Conservation (phyloP, 495 filamentous ascomycete species). For the Entonaema liquescens region DNA sequence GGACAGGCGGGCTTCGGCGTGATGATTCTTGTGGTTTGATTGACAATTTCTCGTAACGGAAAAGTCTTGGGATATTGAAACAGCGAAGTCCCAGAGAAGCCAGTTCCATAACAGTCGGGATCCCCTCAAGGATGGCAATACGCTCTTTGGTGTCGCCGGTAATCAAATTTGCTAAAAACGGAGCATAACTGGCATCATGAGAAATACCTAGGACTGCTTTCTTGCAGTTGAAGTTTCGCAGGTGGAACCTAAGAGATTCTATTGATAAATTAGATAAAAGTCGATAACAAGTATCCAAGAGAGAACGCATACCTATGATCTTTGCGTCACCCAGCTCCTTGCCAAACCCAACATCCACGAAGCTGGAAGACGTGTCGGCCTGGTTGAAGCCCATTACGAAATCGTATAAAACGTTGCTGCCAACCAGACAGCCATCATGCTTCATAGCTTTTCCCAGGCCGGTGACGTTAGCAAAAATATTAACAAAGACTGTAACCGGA, state of each 20-base stretch:
- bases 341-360: conserved; percentile 75
- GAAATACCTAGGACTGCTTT: conserved; percentile 83
- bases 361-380: conserved; percentile 73
- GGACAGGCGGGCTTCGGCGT: neutral
- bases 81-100: conserved; percentile 64
- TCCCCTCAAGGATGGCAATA: conserved; percentile 78
- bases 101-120: conserved; percentile 74
- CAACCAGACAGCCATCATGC: conserved; percentile 63
- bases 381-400: conserved; percentile 83
- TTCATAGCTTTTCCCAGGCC: conserved; percentile 69
- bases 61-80: conserved; percentile 70
- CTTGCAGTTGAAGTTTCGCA: conserved; percentile 81
- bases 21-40: conserved; percentile 44
- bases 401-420: conserved; percentile 63
- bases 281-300: too few relatives aligned
- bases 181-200: conserved; percentile 76
- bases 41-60: conserved; percentile 65
- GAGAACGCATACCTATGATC: conserved; percentile 72
- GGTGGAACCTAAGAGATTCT: conserved; percentile 67
- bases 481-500: conserved; percentile 65
- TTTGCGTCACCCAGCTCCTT: conserved; percentile 78
- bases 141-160: conserved; percentile 62
- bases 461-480: conserved; percentile 74
- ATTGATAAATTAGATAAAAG: conserved; percentile 5
- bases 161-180: conserved; percentile 69